Conservation (phyloP, 2,329 filamentous ascomycete species). For the Colletotrichum sansevieriae region DNA sequence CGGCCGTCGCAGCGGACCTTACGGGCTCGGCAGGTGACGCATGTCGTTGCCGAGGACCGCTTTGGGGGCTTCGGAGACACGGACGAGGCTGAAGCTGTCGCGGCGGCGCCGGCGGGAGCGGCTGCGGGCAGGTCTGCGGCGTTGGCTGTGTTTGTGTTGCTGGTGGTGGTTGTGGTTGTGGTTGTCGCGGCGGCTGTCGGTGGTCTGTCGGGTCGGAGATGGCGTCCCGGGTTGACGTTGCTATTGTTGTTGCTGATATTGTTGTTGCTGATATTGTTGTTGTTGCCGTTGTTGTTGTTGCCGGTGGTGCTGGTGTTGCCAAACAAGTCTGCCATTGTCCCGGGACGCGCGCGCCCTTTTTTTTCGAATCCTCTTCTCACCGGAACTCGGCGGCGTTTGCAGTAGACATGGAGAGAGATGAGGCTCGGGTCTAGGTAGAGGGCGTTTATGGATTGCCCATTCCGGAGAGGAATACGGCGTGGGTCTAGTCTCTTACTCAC, state of each 20-base stretch:
- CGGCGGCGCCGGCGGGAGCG: too few species aligned
- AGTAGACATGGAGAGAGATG: slow-evolving; percentile 35
- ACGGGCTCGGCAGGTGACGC: slow-evolving; percentile 66
- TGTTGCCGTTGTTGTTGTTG: neutral
- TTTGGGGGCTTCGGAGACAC: slow-evolving; percentile 47
- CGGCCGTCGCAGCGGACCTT: slow-evolving; percentile 71
- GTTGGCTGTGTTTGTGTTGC: neutral
- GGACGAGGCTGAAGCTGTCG: slow-evolving; percentile 40
- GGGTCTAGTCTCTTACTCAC: slow-evolving; percentile 14
- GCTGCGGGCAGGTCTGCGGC: slow-evolving; percentile 9
- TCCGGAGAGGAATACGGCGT: slow-evolving; percentile 38
- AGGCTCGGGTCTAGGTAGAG: slow-evolving; percentile 34
- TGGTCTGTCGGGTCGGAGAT: slow-evolving; percentile 39
- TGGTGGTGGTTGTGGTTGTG: slow-evolving; percentile 4
- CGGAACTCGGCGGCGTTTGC: slow-evolving; percentile 34
- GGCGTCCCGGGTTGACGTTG: slow-evolving; percentile 37
- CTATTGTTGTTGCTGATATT: slow-evolving; percentile 25
- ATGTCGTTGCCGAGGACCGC: slow-evolving; percentile 63
- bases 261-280: slow-evolving; percentile 14
- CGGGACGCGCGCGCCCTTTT: slow-evolving; percentile 18
- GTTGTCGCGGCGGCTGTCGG: slow-evolving; percentile 35
- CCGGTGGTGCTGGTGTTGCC: slow-evolving; percentile 22
- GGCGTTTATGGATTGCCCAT: slow-evolving; percentile 35
- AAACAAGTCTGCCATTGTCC: slow-evolving; percentile 39
- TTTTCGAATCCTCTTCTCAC: slow-evolving; percentile 20